phyloP scores from a whole-genome alignment of 164 flowering plant species.

The Vitis amurensis region DNA sequence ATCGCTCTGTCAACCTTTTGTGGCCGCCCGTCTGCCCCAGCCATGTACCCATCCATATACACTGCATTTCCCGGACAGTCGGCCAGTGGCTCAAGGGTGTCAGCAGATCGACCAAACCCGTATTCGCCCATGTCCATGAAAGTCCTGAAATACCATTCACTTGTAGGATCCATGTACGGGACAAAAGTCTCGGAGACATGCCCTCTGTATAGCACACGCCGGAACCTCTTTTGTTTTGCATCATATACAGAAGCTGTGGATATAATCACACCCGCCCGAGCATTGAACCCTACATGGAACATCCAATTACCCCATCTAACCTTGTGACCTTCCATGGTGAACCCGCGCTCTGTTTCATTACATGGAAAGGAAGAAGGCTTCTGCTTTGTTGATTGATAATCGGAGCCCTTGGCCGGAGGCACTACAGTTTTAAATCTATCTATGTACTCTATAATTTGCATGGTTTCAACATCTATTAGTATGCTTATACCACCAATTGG shows the following conservation, averaged over 20 bases:
- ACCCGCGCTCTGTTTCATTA: constrained; percentile 12
- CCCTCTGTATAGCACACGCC: constrained; percentile 53
- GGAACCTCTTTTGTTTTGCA: constrained; percentile 7
- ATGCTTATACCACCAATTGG: constrained; percentile 58
- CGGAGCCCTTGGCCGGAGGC: constrained; percentile 47
- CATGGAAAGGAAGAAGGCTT: constrained; percentile 11
- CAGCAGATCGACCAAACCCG: constrained; percentile 51
- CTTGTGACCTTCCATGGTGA: constrained; percentile 24
- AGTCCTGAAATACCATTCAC: constrained; percentile 52
- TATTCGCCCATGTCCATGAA: constrained; percentile 56
- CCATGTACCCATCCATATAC: constrained; percentile 42
- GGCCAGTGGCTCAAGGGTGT: constrained; percentile 26
- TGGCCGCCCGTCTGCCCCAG: constrained; percentile 35
- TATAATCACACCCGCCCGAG: constrained; percentile 47
- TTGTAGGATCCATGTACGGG: constrained; percentile 60
- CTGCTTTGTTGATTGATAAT: constrained; percentile 21
- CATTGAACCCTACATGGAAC: constrained; percentile 49
- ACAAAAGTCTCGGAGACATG: constrained; percentile 60
- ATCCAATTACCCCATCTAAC: constrained; percentile 56
- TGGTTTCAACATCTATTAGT: constrained; percentile 43
- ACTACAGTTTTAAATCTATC: constrained; percentile 37
- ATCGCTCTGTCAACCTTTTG: constrained; percentile 23
- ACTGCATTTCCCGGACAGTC: constrained; percentile 51
- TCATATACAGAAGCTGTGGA: constrained; percentile 50
- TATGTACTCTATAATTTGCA: constrained; percentile 26